Base-by-base conservation (phyloP, 768 basidiomycete genomes). In the Naganishia randhawae region DNA sequence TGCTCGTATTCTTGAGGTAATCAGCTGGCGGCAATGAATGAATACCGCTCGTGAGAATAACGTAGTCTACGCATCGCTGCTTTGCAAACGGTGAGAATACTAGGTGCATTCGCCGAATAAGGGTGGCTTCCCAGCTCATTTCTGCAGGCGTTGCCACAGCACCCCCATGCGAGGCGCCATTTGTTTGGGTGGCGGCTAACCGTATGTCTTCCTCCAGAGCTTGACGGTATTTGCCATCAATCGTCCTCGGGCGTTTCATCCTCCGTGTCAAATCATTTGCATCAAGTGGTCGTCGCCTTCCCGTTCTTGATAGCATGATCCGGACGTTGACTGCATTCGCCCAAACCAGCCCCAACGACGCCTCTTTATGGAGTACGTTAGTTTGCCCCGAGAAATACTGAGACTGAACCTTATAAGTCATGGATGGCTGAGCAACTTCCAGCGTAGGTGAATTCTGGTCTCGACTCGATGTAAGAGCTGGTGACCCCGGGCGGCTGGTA, bases 271-370 rank as follows among this genome's bases (percentile, higher is more conserved):
- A 32, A 10, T 42, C 37, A 41, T 16, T 45, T 17, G 82, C 82
- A 65, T 82, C 80, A 31, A 89, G 75, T 67, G 86, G 83, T 52
- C 86, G 83, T 66, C 88, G 83, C 69, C 91, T 83, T 11, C 85
- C 85, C 0, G 92, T 93, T 33, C 91, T 85, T 50, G 84, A 85
- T 62, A 96, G 84, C 84, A 95, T 87, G 52, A 97, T 84, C 27
- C 95, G 85, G 4, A 84, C 84, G 72, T 95, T 94, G 66, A 98
- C 83, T 74, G 91, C 89, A 78, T 95, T 97, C 17, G 94, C 89
- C 95, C 95, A 98, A 10, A 87, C 87, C 61, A 96, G 86, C 2
- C 94, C 94, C 1, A 98, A 82, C 42, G 85, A 86, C 0, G 90
- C 92, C 79, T 95, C 89, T 75, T 92, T 92, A 51, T 77, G 80